These are phyloP conservation scores for Dissophora ornata DNA, from an alignment of 192 early-diverging fungal genomes.

Conservation along the genomic window DNA sequence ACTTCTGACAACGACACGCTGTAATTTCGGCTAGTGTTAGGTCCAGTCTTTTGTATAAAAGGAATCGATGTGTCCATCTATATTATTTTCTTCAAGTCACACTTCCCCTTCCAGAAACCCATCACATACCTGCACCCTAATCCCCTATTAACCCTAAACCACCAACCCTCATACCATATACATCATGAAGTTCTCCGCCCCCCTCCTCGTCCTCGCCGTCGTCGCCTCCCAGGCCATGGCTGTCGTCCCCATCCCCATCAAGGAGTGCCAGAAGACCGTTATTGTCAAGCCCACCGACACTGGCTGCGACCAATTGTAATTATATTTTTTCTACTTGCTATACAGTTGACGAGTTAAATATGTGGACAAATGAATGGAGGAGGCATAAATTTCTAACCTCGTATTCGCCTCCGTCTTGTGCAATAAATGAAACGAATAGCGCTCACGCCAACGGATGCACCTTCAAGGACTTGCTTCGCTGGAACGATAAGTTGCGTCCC, in stretches of 20 bases:
- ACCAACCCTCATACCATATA: neutral
- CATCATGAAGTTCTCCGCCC: slow-evolving; percentile 44
- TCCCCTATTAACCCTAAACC: neutral
- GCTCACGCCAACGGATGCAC: slow-evolving; percentile 21
- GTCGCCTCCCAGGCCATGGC: slow-evolving; percentile 45
- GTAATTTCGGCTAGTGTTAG: neutral
- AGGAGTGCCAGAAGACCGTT: slow-evolving; percentile 34
- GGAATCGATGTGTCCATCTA: neutral
- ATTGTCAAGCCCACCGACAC: slow-evolving; percentile 39
- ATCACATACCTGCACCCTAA: neutral
- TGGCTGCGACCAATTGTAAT: slow-evolving; percentile 35
- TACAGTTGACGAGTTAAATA: no score
- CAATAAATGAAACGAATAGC: neutral
- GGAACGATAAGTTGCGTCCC: slow-evolving; percentile 34
- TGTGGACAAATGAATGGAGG: no score
- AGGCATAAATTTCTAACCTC: no score
- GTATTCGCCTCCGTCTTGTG: neutral
- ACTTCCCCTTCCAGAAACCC: slow-evolving; percentile 46
- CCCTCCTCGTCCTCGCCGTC: slow-evolving; percentile 33
- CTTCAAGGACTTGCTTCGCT: slow-evolving; percentile 19
- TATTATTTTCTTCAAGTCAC: slow-evolving; percentile 41
- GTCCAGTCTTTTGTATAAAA: slow-evolving; percentile 35
- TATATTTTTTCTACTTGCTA: no score
- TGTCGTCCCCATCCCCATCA: slow-evolving; percentile 44
- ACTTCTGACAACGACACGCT: no score